Conservation (phyloP, 192 early-diverging fungal species). For the Piromyces finnis region DNA sequence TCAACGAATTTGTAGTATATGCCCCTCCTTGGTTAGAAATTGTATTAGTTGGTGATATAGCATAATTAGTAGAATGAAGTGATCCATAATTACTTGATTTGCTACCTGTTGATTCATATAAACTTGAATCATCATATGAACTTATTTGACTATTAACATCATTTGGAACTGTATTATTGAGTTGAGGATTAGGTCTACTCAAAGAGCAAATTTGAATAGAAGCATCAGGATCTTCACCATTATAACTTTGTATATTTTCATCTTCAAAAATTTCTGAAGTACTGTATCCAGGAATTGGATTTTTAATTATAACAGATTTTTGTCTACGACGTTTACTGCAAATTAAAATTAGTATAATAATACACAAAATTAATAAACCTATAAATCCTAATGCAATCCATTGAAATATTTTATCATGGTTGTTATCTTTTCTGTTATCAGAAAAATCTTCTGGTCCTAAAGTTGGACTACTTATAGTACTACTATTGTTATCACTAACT, state of each 20-base stretch:
- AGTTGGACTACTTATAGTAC: too few species aligned
- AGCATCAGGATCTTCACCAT: not conserved
- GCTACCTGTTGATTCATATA: not conserved
- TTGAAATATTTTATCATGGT: not conserved
- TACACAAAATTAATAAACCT: not conserved
- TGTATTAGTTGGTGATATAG: not conserved
- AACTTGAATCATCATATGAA: not conserved
- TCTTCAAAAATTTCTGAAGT: not conserved
- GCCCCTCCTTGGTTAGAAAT: too few species aligned
- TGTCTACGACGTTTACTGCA: not conserved
- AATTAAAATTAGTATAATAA: not conserved
- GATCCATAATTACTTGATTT: not conserved
- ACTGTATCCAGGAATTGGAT: not conserved
- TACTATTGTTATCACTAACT: too few species aligned
- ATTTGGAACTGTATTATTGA: too few species aligned
- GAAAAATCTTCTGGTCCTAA: not conserved
- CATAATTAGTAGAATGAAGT: not conserved
- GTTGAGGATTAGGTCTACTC: not conserved
- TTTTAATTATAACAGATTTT: not conserved
- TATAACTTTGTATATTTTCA: not conserved
- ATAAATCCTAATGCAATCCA: not conserved
- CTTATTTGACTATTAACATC: not conserved
- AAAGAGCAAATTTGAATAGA: not conserved
- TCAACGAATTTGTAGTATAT: not conserved
- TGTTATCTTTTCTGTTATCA: not conserved